phyloP scores from a whole-genome alignment of 2,329 filamentous ascomycete genomes.

The Aspergillus spinulosporus region DNA sequence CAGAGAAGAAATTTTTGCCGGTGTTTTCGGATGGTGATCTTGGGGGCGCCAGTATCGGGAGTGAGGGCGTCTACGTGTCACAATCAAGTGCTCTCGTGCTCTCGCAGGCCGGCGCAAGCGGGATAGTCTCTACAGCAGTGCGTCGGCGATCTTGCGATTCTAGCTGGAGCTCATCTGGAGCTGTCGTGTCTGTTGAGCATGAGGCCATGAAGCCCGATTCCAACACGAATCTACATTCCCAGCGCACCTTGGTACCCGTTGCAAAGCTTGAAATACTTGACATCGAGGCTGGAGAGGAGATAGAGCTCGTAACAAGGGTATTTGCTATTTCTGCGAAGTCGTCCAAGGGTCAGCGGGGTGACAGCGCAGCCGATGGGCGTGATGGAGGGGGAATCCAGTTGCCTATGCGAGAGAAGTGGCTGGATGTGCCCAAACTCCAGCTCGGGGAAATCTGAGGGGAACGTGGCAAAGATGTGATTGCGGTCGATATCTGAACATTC shows the following conservation, averaged over 20 bases:
- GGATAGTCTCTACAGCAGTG: neutral
- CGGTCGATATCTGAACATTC: neutral
- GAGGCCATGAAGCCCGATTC: conserved; percentile 29
- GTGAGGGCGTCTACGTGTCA: neutral
- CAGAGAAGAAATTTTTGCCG: conserved; percentile 14
- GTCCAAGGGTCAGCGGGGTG: neutral
- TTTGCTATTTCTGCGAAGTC: conserved; percentile 6
- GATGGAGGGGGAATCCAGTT: neutral
- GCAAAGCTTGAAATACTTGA: conserved; percentile 10
- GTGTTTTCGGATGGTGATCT: neutral
- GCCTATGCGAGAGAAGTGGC: neutral
- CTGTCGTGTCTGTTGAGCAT: conserved; percentile 8
- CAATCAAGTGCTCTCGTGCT: neutral
- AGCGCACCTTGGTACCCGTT: conserved; percentile 29
- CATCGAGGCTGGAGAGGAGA: neutral
- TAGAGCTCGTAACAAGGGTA: conserved; percentile 3
- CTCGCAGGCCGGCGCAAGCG: conserved; percentile 7
- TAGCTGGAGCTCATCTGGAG: too few relatives aligned
- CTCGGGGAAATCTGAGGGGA: neutral
- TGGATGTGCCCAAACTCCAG: neutral
- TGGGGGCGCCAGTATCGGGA: too few relatives aligned
- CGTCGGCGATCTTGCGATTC: neutral
- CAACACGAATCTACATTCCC: conserved; percentile 34
- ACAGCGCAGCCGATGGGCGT: neutral
- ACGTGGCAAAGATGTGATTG: neutral